Base-by-base conservation (phyloP, 83 land plant species). In the Picea engelmannii region DNA sequence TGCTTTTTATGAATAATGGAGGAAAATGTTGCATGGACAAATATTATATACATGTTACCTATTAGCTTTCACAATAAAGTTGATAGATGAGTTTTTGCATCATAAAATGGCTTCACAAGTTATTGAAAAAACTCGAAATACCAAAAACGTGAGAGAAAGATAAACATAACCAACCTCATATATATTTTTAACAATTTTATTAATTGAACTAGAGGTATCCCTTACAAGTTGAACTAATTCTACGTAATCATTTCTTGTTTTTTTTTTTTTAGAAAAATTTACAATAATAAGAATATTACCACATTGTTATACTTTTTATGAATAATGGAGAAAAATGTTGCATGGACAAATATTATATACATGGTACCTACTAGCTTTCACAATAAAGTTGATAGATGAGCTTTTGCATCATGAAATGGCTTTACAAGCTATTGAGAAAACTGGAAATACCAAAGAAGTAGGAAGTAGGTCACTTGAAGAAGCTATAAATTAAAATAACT, bases 1-100 rank as follows among this genome's bases (percentile, higher is more conserved):
- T 86, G 40, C 83, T 94, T 94, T 82, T 88, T 91, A 80, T 95
- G 96, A 47, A 95, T 42, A 65, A 96, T 88, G 11, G 99, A 91
- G 25, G 85, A 92, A 79, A 95, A 89, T 82, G 94, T 96, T n/a
- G 96, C 96, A 79, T 96, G 94, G 40, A 96, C 84, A 63, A 98
- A 93, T 64, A 98, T 98, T 81, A 96, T 95, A 87, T 93, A 96
- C 96, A 93, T 95, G 85, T 95, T 96, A 24, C 99, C 99, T 78
- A 96, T 90, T 90, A 92, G 92, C 81, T 96, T 96, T 55, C 98
- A 96, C 20, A 96, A 49, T 82, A 96, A 79, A 59, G 98, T 92
- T 27, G 93, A 71, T 58, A 98, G 99, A 61, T 83, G 92, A 21
- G 95, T 92, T 86, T 96, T 96, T 21, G 79, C 84, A 71, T 93